Percentiles rank a stretch among this genome's conserved stretches.
Evolutionary conservation across 805 yeast genomes (phyloP).

Genomic region (Suhomyces pyralidae): DNA sequence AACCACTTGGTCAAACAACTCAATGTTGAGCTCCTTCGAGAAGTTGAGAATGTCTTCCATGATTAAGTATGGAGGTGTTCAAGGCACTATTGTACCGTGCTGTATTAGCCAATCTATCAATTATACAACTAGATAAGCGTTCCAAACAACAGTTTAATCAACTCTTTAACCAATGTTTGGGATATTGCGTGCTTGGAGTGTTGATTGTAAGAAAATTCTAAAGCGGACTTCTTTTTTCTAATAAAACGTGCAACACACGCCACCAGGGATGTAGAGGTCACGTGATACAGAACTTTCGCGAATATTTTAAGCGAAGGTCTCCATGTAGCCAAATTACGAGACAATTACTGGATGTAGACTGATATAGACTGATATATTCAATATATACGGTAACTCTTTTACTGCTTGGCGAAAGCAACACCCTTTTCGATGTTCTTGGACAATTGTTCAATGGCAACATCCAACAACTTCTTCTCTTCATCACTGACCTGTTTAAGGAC

Average conservation of each 20-base stretch:
- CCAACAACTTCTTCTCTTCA: constrained; percentile 54
- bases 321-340: neutral
- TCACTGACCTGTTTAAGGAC: constrained; percentile 48
- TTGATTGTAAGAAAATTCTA: neutral
- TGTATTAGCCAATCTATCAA: neutral
- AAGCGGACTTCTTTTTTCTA: neutral
- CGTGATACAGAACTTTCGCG: neutral
- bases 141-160: neutral
- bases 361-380: neutral
- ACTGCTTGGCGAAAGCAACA: constrained; percentile 39
- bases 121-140: neutral
- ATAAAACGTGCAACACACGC: neutral
- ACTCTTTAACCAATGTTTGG: neutral
- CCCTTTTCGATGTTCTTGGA: constrained; percentile 59
- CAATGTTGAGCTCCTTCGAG: constrained; percentile 76
- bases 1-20: constrained; percentile 77
- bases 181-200: neutral
- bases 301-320: neutral
- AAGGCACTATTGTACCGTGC: neutral
- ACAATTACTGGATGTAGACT: neutral
- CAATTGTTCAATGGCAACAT: constrained; percentile 53
- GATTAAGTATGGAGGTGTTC: neutral
- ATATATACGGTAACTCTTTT: neutral
- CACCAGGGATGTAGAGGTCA: neutral
- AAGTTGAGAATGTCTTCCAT: constrained; percentile 93